These are phyloP conservation scores for Trichophyton verrucosum DNA, from an alignment of 2,329 filamentous ascomycete species.

Conservation along the genomic window DNA sequence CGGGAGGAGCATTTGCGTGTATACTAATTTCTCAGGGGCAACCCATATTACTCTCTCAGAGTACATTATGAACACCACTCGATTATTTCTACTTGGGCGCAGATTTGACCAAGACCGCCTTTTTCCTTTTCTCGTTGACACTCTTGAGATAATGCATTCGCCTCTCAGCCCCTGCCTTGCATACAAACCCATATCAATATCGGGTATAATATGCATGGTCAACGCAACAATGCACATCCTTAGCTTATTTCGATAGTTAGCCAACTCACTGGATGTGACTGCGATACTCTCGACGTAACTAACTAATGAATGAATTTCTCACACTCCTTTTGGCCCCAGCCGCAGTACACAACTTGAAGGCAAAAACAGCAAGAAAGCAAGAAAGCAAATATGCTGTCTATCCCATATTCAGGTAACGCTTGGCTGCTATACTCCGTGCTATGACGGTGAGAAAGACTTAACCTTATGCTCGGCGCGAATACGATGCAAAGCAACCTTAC, in stretches of 20 bases:
- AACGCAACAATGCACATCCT: background rate
- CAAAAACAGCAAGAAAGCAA: too few species aligned
- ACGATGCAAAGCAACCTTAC: background rate
- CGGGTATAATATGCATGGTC: background rate
- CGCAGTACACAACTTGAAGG: background rate
- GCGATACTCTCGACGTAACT: too few species aligned
- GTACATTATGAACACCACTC: too few species aligned
- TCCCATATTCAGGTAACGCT: too few species aligned
- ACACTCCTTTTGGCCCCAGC: background rate
- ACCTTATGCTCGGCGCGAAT: background rate
- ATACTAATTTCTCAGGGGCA: background rate
- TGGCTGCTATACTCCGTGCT: background rate
- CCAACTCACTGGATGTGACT: too few species aligned
- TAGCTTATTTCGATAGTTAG: background rate
- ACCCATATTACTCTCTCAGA: background rate
- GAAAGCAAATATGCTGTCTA: too few species aligned
- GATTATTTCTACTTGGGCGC: too few species aligned
- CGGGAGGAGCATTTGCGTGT: background rate
- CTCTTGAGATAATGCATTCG: too few species aligned
- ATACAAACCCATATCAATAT: background rate
- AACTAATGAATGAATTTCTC: background rate
- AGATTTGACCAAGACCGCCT: too few species aligned
- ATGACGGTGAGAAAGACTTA: background rate
- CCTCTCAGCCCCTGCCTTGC: background rate
- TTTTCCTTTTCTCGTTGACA: too few species aligned